Conservation (phyloP, 2,329 filamentous ascomycete genomes). For the Trichoderma lentiforme region DNA sequence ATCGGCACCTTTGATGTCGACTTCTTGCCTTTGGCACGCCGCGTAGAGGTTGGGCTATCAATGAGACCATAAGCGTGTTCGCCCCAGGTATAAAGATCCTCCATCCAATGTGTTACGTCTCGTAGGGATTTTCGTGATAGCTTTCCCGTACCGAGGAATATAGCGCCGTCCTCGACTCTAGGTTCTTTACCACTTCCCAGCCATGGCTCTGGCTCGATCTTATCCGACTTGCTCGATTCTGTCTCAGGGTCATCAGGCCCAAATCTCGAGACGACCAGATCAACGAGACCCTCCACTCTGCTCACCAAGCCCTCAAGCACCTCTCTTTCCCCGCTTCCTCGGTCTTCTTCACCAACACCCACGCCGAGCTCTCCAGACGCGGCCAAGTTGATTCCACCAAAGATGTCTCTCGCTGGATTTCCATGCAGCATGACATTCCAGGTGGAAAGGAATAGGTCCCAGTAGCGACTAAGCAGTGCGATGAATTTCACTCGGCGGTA, state of each 20-base stretch:
- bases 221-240: conserved; percentile 24
- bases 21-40: conserved; percentile 46
- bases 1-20: conserved; percentile 19
- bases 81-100: conserved; percentile 81
- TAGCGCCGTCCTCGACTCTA: conserved; percentile 71
- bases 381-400: conserved; percentile 81
- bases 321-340: conserved; percentile 88
- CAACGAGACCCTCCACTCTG: conserved; percentile 78
- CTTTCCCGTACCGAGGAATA: conserved; percentile 78
- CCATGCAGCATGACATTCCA: conserved; percentile 93
- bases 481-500: conserved; percentile 67
- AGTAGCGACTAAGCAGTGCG: conserved; percentile 71
- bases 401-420: conserved; percentile 77
- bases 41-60: conserved; percentile 69
- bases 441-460: conserved; percentile 64
- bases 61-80: conserved; percentile 80
- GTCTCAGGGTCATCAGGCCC: conserved; percentile 47
- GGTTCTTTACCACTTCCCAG: conserved; percentile 68
- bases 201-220: conserved; percentile 51
- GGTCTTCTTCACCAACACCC: conserved; percentile 92
- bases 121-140: conserved; percentile 68
- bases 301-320: conserved; percentile 85
- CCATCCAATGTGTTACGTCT: conserved; percentile 79
- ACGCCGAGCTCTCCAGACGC: conserved; percentile 88
- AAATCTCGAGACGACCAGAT: conserved; percentile 84